These are phyloP conservation scores for Alternaria viburni DNA, from an alignment of 2,329 filamentous ascomycete species.

Conservation along the genomic window DNA sequence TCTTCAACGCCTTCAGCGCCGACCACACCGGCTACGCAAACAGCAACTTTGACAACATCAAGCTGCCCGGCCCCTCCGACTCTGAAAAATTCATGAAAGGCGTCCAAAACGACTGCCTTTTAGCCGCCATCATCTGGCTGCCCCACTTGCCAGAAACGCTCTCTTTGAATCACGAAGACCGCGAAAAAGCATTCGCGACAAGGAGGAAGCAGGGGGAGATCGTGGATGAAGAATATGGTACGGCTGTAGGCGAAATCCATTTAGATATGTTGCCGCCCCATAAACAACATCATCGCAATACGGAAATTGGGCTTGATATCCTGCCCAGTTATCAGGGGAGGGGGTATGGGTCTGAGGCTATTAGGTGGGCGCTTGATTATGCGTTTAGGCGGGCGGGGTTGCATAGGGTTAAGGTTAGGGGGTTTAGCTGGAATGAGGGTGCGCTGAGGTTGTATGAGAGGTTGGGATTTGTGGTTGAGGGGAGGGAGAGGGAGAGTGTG, in stretches of 20 bases:
- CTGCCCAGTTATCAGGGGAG: conserved; percentile 43
- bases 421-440: conserved; percentile 53
- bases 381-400: conserved; percentile 54
- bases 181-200: neutral
- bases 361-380: conserved; percentile 57
- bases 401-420: conserved; percentile 53
- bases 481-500: conserved; percentile 50
- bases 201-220: neutral
- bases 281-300: conserved; percentile 50
- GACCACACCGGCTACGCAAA: conserved; percentile 34
- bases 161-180: neutral
- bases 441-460: conserved; percentile 53
- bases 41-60: conserved; percentile 31
- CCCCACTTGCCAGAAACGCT: neutral
- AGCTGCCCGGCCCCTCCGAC: conserved; percentile 21
- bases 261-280: neutral
- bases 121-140: conserved; percentile 35
- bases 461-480: conserved; percentile 56
- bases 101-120: conserved; percentile 21
- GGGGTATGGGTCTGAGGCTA: conserved; percentile 57
- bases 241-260: conserved; percentile 24
- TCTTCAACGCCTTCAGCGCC: conserved; percentile 33
- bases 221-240: neutral
- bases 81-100: conserved; percentile 22
- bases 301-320: conserved; percentile 51